These are phyloP conservation scores for Pseudogymnoascus sp. DNA, from an alignment of 2,329 filamentous ascomycete species.

Conservation along the genomic window DNA sequence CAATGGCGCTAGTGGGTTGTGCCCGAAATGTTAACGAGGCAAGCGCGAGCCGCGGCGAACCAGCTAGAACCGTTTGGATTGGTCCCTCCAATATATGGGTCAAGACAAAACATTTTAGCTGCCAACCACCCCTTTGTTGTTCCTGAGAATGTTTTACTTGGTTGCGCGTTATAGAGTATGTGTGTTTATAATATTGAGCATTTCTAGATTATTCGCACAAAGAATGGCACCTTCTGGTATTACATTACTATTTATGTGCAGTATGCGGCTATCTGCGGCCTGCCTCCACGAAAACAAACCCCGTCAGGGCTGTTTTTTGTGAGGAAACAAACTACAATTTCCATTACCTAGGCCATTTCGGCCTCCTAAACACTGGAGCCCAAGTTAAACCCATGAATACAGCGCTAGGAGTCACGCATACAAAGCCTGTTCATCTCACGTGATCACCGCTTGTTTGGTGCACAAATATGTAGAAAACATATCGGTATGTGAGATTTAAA, in stretches of 20 bases:
- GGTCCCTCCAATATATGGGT: constrained; percentile 8
- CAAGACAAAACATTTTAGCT: constrained; percentile 1
- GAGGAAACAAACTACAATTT: background rate
- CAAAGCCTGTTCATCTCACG: background rate
- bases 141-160: background rate
- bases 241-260: background rate
- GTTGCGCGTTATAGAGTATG: background rate
- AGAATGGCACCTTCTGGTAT: background rate
- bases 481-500: background rate
- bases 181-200: background rate
- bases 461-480: background rate
- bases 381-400: background rate
- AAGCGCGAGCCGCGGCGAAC: constrained; percentile 11
- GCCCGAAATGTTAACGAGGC: constrained; percentile 10
- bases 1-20: constrained; percentile 11
- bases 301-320: background rate
- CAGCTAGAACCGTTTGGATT: constrained; percentile 9
- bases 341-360: background rate
- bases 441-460: background rate
- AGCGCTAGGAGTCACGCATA: background rate
- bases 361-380: background rate
- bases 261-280: background rate
- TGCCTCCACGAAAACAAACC: background rate
- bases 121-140: background rate
- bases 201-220: background rate